phyloP scores from a whole-genome alignment of 176 grass and related monocot species.

The Ananas comosus region DNA sequence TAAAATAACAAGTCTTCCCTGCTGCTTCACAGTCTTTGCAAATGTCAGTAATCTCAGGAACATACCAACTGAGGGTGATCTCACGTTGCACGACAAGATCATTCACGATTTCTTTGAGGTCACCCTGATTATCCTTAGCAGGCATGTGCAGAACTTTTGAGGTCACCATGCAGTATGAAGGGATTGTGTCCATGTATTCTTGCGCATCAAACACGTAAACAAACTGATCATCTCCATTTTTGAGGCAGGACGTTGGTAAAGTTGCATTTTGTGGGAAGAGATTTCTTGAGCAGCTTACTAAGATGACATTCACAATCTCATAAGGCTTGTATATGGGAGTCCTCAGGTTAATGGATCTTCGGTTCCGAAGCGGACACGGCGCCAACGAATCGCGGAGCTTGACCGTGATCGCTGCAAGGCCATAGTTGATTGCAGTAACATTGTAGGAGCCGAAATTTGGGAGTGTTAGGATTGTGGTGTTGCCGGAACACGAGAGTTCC shows the following conservation, averaged over 20 bases:
- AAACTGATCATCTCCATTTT: neutral
- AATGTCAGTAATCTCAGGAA: conserved; percentile 6
- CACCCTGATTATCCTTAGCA: neutral
- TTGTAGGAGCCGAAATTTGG: conserved; percentile 24
- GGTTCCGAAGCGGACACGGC: conserved; percentile 30
- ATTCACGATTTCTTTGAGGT: neutral
- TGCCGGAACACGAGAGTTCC: conserved; percentile 34
- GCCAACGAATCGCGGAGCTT: neutral
- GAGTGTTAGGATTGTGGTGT: conserved; percentile 30
- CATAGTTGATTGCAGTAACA: conserved; percentile 30
- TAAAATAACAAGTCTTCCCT: conserved; percentile 27
- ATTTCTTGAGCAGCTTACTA: conserved; percentile 30
- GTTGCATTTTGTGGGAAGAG: neutral
- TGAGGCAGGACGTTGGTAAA: neutral
- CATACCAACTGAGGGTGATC: conserved; percentile 9
- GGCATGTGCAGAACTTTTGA: conserved; percentile 3
- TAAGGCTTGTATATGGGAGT: conserved; percentile 13
- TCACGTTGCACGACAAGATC: conserved; percentile 18
- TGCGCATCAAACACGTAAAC: neutral
- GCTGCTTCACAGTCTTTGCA: conserved; percentile 21
- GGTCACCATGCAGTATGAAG: conserved; percentile 20
- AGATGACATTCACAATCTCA: neutral
- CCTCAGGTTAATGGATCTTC: conserved; percentile 12
- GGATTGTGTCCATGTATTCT: conserved; percentile 22
- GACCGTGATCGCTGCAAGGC: neutral